These are phyloP conservation scores for Emergomyces africanus DNA, from an alignment of 2,329 filamentous ascomycete species.

Conservation along the genomic window DNA sequence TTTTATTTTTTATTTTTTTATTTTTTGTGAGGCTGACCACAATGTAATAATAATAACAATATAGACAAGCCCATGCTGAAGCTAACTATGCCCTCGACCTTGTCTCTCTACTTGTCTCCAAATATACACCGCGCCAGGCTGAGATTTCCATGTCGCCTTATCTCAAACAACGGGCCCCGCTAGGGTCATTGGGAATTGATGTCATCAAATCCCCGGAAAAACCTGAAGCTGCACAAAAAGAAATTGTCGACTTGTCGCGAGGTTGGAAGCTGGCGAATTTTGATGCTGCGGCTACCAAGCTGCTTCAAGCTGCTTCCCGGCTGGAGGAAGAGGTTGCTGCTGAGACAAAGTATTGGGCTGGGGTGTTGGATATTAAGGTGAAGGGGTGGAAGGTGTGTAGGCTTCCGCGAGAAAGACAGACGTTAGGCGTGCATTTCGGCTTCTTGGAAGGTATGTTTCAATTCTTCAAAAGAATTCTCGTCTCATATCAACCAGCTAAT, in stretches of 20 bases:
- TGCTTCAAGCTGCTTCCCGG: slow-evolving; percentile 57
- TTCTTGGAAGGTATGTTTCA: slow-evolving; percentile 55
- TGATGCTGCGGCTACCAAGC: slow-evolving; percentile 58
- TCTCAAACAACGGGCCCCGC: slow-evolving; percentile 57
- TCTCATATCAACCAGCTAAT: slow-evolving; percentile 1
- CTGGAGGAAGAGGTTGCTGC: slow-evolving; percentile 64
- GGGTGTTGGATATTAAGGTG: slow-evolving; percentile 67
- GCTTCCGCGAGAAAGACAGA: slow-evolving; percentile 58
- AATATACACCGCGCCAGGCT: slow-evolving; percentile 59
- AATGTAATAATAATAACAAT: too few relatives aligned
- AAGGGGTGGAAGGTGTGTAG: slow-evolving; percentile 78
- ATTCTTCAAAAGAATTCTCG: not conserved
- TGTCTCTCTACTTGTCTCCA: slow-evolving; percentile 71
- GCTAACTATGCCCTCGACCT: slow-evolving; percentile 62
- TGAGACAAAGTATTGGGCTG: slow-evolving; percentile 81
- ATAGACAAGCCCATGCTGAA: slow-evolving; percentile 34
- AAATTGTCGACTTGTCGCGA: slow-evolving; percentile 40
- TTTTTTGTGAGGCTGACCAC: not conserved
- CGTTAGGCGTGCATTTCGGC: slow-evolving; percentile 76
- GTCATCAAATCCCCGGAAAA: slow-evolving; percentile 49
- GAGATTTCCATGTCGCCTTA: slow-evolving; percentile 55
- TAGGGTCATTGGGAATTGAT: slow-evolving; percentile 60
- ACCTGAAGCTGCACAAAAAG: slow-evolving; percentile 41
- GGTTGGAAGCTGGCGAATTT: slow-evolving; percentile 73
- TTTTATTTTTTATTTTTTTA: too few relatives aligned